Evolutionary conservation across 78 protist genomes (phyloP).

Genomic region (slime mould (Dictyostelium discoideum)): dicty_2.7 NC_007091.3:2825001-2825500

Average conservation of each 20-base stretch:
- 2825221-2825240: slow-evolving; percentile 52
- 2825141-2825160: slow-evolving; percentile 3
- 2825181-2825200: slow-evolving; percentile 33
- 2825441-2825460: not conserved
- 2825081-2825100: slow-evolving; percentile 14
- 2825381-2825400: slow-evolving; percentile 1
- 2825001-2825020: slow-evolving; percentile 39
- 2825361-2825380: not conserved
- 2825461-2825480: slow-evolving; percentile 9
- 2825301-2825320: slow-evolving; percentile 41
- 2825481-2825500: not conserved
- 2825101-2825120: slow-evolving; percentile 23
- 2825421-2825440: slow-evolving; percentile 1
- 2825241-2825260: slow-evolving; percentile 35
- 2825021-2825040: not conserved
- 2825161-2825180: not conserved
- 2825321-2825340: slow-evolving; percentile 30
- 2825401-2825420: slow-evolving; percentile 2
- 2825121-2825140: not conserved
- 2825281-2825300: not conserved
- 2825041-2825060: not conserved
- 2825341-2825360: not conserved
- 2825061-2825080: slow-evolving; percentile 1
- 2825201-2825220: slow-evolving; percentile 1
- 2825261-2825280: slow-evolving; percentile 14